Evolutionary conservation across 2,329 filamentous ascomycete species (phyloP).

Genomic region (Chaetomiaceae sp.): DNA sequence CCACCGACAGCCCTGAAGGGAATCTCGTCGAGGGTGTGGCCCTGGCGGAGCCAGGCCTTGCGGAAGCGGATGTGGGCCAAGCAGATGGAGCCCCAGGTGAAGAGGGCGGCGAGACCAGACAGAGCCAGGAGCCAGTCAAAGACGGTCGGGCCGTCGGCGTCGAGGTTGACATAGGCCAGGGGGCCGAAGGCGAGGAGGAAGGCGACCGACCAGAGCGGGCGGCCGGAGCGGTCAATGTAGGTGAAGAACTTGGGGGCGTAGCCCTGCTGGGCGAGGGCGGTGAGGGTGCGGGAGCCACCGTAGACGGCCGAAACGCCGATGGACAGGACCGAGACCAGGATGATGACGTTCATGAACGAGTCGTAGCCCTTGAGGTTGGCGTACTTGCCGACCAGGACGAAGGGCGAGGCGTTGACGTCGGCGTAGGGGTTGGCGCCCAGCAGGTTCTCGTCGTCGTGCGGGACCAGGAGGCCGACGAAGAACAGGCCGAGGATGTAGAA

Average conservation of each 20-base stretch:
- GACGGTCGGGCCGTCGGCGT: conserved; percentile 44
- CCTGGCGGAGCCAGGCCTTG: conserved; percentile 52
- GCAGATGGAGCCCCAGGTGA: conserved; percentile 64
- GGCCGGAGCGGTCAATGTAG: conserved; percentile 51
- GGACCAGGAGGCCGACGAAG: conserved; percentile 44
- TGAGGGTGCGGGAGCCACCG: conserved; percentile 52
- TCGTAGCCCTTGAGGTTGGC: conserved; percentile 46
- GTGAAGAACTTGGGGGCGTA: conserved; percentile 51
- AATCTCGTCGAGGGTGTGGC: conserved; percentile 59
- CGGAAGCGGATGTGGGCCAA: conserved; percentile 65
- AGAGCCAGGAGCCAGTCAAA: conserved; percentile 63
- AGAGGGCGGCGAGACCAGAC: conserved; percentile 58
- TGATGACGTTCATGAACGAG: conserved; percentile 50
- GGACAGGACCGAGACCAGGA: conserved; percentile 50
- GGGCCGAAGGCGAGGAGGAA: conserved; percentile 44
- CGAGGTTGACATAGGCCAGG: conserved; percentile 45
- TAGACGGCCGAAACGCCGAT: conserved; percentile 53
- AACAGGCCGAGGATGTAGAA: conserved; percentile 49
- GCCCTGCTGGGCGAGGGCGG: conserved; percentile 52
- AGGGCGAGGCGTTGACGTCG: conserved; percentile 43
- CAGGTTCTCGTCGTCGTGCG: conserved; percentile 40
- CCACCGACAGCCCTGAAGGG: conserved; percentile 59
- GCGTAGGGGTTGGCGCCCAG: conserved; percentile 43
- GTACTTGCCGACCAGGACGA: conserved; percentile 47
- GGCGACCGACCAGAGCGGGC: conserved; percentile 45